A percentile compares a stretch with the other conserved stretches of the same genome.
Evolutionary conservation across 106 monocot genomes (phyloP).

Genomic region (Dactylorhiza incarnata): DNA sequence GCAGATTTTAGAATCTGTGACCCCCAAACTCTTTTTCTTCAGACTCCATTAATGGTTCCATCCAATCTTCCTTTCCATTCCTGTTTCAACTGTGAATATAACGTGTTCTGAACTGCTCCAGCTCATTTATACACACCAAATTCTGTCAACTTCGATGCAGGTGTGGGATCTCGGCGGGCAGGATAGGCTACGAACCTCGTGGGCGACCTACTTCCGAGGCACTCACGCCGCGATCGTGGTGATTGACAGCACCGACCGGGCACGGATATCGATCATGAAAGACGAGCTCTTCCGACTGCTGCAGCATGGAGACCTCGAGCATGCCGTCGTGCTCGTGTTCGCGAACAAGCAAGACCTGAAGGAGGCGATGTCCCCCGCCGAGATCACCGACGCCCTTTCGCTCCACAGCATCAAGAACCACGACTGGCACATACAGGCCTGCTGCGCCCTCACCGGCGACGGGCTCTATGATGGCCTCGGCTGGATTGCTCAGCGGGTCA

Average conservation of each 20-base stretch:
- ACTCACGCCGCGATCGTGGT: constrained; percentile 87
- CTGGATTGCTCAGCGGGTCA: constrained; percentile 87
- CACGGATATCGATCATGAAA: constrained; percentile 79
- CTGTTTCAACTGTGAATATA: too few relatives aligned
- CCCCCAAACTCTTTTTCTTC: too few relatives aligned
- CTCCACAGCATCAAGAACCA: constrained; percentile 96
- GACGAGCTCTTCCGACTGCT: constrained; percentile 90
- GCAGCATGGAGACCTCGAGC: constrained; percentile 69
- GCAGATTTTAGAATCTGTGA: too few relatives aligned
- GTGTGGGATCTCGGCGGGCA: constrained; percentile 98
- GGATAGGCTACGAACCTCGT: constrained; percentile 74
- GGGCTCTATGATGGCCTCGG: constrained; percentile 90
- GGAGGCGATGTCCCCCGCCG: constrained; percentile 95
- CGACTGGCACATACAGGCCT: constrained; percentile 97
- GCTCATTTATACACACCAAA: neutral
- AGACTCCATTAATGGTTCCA: too few relatives aligned
- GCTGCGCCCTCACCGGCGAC: constrained; percentile 77
- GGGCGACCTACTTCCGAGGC: constrained; percentile 90
- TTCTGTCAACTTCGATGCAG: constrained; percentile 19
- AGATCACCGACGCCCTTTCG: constrained; percentile 91
- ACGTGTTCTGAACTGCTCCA: neutral
- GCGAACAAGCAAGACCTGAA: constrained; percentile 99
- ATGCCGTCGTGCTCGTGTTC: constrained; percentile 78
- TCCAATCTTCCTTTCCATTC: too few relatives aligned
- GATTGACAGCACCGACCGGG: constrained; percentile 90